Evolutionary conservation across 2,329 filamentous ascomycete species (phyloP), one percentile per base, ranked within the genome.

Genomic region (Botrytis byssoidea): DNA sequence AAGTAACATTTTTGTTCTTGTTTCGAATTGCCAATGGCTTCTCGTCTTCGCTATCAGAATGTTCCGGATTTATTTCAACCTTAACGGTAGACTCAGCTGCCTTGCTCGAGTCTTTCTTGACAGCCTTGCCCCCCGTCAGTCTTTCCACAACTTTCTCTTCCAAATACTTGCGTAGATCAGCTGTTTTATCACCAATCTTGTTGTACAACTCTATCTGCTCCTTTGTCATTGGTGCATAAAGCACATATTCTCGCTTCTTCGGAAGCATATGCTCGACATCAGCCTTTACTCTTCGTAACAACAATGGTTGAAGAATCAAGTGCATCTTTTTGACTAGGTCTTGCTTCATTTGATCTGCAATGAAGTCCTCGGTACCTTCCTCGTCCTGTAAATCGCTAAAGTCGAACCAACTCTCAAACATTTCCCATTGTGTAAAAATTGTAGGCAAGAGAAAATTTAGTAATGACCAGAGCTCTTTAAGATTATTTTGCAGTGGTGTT

Each of bases 331-430:
- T 90, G 1, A 97, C 91, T 1, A 96, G 84, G 69, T 92, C 92
- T 75, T 92, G 90, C 79, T 93, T 93, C 68, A 91, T 89, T 71
- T 93, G 89, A 78, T 97, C 92, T 5, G 91, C 91, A 10, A 97
- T 87, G 70, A 97, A 92, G 63, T 95, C 89, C 68, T 93, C 90
- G 1, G 94, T 92, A 0, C 90, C 91, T 51, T 92, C 87, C 77
- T 95, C 93, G 74, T 98, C 93, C 72, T 97, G 90, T 1, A 99
- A 86, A 12, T 94, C 95, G 0, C 93, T 96, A 79, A 99, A 99
- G 81, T 99, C 95, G 76, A 99, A 99, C 95, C 95, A 98, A 1
- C 90, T 90, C 80, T 98, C 93, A 74, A 99, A 99, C 0, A 93
- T 94, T 65, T 97, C 93, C 82, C 97, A 91, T 78, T 97, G 93